phyloP scores from a whole-genome alignment of 495 filamentous ascomycete species.

The Aspergillus funiculosus region DNA sequence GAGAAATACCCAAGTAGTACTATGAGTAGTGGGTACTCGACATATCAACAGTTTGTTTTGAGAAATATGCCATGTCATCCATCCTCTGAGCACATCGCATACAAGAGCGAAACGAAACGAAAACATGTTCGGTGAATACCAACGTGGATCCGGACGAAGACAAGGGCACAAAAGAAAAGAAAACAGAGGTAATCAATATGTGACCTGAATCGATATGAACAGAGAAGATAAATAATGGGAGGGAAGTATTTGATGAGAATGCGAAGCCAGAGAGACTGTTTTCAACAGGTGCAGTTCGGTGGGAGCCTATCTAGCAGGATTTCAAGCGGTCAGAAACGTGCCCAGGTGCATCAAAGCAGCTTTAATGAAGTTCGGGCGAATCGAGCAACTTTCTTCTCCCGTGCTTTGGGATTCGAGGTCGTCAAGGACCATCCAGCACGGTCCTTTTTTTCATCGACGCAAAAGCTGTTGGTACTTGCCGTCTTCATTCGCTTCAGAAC shows the following conservation, averaged over 20 bases:
- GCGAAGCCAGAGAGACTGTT: slow-evolving; percentile 2
- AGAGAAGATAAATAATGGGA: slow-evolving; percentile 11
- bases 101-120: background rate
- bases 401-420: slow-evolving; percentile 1
- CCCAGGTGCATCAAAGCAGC: background rate
- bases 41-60: slow-evolving; percentile 3
- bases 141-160: background rate
- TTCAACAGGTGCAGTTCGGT: slow-evolving; percentile 2
- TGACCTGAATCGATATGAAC: slow-evolving; percentile 15
- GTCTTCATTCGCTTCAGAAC: background rate
- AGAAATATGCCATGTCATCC: background rate
- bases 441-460: slow-evolving; percentile 3
- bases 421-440: slow-evolving; percentile 4
- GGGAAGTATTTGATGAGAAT: slow-evolving; percentile 7
- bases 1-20: no score
- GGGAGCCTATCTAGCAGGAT: slow-evolving; percentile 7
- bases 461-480: background rate
- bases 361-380: background rate
- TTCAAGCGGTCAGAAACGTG: background rate
- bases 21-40: background rate
- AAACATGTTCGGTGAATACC: background rate
- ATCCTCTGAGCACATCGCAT: background rate
- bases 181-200: slow-evolving; percentile 7
- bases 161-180: slow-evolving; percentile 1
- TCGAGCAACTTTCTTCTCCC: background rate